These are phyloP conservation scores for Linum trigynum DNA, from an alignment of 345 rosid genomes.

Conservation along the genomic window DNA sequence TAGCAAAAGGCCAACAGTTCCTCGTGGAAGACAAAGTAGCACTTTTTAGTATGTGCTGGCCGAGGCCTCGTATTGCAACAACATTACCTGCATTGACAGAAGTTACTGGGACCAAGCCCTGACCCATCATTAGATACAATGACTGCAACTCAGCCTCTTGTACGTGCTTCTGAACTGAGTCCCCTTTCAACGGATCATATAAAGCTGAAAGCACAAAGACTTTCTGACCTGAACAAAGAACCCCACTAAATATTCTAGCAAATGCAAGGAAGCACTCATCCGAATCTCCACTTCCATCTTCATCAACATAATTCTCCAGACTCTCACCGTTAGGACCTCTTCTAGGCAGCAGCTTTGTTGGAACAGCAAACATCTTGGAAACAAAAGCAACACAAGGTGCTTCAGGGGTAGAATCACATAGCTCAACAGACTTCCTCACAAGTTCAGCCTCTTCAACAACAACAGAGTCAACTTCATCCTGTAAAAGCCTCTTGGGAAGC, in stretches of 20 bases:
- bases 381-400: slow-evolving; percentile 83
- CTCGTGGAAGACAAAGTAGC: slow-evolving; percentile 85
- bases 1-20: slow-evolving; percentile 92
- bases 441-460: slow-evolving; percentile 55
- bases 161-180: slow-evolving; percentile 63
- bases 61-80: slow-evolving; percentile 89
- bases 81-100: slow-evolving; percentile 78
- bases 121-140: slow-evolving; percentile 95
- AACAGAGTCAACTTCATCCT: slow-evolving; percentile 31
- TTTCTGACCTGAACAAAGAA: slow-evolving; percentile 50
- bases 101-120: slow-evolving; percentile 67
- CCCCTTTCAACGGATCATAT: slow-evolving; percentile 68
- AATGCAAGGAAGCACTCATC: slow-evolving; percentile 96
- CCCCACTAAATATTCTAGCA: slow-evolving; percentile 91
- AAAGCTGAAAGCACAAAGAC: slow-evolving; percentile 72
- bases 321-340: slow-evolving; percentile 62
- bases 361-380: slow-evolving; percentile 89
- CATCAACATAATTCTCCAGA: slow-evolving; percentile 39
- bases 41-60: slow-evolving; percentile 80
- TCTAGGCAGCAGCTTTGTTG: slow-evolving; percentile 67
- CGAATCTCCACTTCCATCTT: slow-evolving; percentile 42
- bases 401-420: slow-evolving; percentile 52
- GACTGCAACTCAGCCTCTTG: slow-evolving; percentile 85
- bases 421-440: slow-evolving; percentile 67
- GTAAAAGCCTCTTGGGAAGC: slow-evolving; percentile 54